Conservation (phyloP, 2,329 filamentous ascomycete genomes). For the Rosellinia necatrix region DNA sequence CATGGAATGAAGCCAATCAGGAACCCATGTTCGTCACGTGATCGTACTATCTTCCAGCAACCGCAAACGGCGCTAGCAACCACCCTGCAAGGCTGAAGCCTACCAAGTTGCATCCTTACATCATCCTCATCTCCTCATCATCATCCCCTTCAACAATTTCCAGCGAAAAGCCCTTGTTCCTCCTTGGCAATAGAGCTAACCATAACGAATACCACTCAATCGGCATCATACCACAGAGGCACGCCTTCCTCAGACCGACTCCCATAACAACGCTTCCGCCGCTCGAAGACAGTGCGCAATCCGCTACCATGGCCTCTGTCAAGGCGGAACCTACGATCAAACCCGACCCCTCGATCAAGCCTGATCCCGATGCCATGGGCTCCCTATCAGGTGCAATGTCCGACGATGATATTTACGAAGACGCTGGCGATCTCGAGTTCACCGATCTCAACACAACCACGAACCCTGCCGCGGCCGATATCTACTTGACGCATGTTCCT, state of each 20-base stretch:
- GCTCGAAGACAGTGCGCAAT: neutral
- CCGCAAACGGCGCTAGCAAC: constrained; percentile 17
- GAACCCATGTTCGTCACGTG: constrained; percentile 16
- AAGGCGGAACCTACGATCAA: constrained; percentile 39
- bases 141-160: neutral
- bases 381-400: constrained; percentile 50
- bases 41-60: neutral
- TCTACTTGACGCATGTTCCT: constrained; percentile 79
- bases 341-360: constrained; percentile 39
- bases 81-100: constrained; percentile 20
- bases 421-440: constrained; percentile 62
- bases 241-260: too few relatives aligned
- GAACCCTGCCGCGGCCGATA: constrained; percentile 48
- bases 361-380: constrained; percentile 44
- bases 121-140: neutral
- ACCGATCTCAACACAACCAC: constrained; percentile 50
- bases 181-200: neutral
- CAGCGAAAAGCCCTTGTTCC: neutral
- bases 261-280: neutral
- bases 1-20: too few relatives aligned
- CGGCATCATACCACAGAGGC: too few relatives aligned
- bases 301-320: constrained; percentile 35
- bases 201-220: neutral
- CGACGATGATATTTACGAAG: constrained; percentile 72
- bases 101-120: neutral